These are phyloP conservation scores for Acrodontium crateriforme DNA, from an alignment of 2,329 filamentous ascomycete genomes.

Conservation along the genomic window DNA sequence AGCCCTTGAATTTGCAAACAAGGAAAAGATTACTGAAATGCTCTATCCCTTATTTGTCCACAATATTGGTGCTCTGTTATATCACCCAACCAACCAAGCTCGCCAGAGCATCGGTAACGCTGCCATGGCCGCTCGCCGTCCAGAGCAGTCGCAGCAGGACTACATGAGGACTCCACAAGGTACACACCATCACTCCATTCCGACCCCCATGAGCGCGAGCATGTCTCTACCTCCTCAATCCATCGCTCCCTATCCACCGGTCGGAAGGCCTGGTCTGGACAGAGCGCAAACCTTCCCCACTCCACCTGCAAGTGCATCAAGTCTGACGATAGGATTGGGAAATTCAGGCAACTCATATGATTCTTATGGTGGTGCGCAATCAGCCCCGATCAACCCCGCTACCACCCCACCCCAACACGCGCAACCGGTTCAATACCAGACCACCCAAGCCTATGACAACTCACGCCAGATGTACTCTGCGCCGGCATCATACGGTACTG, in stretches of 20 bases:
- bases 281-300: constrained; percentile 88
- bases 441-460: constrained; percentile 58
- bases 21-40: constrained; percentile 95
- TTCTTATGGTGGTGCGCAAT: constrained; percentile 46
- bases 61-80: constrained; percentile 85
- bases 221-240: constrained; percentile 54
- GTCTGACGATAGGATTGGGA: constrained; percentile 59
- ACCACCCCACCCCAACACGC: constrained; percentile 67
- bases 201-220: constrained; percentile 42
- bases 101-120: constrained; percentile 44
- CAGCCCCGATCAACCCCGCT: constrained; percentile 57
- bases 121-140: constrained; percentile 65
- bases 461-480: constrained; percentile 68
- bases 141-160: constrained; percentile 30
- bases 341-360: constrained; percentile 62
- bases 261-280: constrained; percentile 59
- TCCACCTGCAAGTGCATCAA: constrained; percentile 82
- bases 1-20: constrained; percentile 96
- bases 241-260: constrained; percentile 45
- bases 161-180: constrained; percentile 47
- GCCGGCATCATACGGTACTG: constrained; percentile 43
- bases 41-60: constrained; percentile 95
- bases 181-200: constrained; percentile 57
- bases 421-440: constrained; percentile 69
- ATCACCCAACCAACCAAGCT: constrained; percentile 83